Base-by-base conservation (phyloP, 495 filamentous ascomycete genomes). In the Neurospora sp. region DNA sequence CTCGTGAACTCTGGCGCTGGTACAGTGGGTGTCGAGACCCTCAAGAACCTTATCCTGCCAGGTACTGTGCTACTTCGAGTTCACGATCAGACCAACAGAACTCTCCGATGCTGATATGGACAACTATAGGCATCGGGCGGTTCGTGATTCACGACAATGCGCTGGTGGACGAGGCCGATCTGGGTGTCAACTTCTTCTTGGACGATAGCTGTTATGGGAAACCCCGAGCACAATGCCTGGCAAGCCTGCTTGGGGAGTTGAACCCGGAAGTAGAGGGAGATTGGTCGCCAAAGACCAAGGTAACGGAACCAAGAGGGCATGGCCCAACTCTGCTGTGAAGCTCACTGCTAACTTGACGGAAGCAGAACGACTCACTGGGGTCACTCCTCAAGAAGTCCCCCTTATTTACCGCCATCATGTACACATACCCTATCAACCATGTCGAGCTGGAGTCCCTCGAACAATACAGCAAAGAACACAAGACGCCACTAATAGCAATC, bases 151-250 rank as follows among this genome's bases (percentile, higher is more conserved):
- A 94, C 65, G 96, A 99, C 77, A 89, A 91, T 11, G 87, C 89
- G 1, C 80, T 84, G 11, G 94, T 99, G 22, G 86, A 84, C 0
- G 93, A 98, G 73, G 84, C 88, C 12, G 96, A 99, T 77, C 81
- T 98, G 53, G 96, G 96, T 4, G 91, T 97, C 72, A 98, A 98
- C 81, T 99, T 99, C 87, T 98, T 99, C 74, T 84, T 98, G 11
- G 93, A 97, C 73, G 89, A 92, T 75, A 83, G 86, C 31, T 91
- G 89, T 71, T 77, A 97, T 65, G 94, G 94, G 20, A 90, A 89
- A 77, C 88, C 90, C n/a, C 89, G 96, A 74, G 92, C 96, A 11
- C 89, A 93, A 78, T 88, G 91, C 75, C 89, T 90, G 41, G 91
- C 91, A 70, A 89, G 88, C 72, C 84, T 94, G 68, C 82, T 99